Evolutionary conservation across 202 grass and related monocot genomes (phyloP), one percentile per base, ranked within the genome.

Genomic region (Panicum virgatum): DNA sequence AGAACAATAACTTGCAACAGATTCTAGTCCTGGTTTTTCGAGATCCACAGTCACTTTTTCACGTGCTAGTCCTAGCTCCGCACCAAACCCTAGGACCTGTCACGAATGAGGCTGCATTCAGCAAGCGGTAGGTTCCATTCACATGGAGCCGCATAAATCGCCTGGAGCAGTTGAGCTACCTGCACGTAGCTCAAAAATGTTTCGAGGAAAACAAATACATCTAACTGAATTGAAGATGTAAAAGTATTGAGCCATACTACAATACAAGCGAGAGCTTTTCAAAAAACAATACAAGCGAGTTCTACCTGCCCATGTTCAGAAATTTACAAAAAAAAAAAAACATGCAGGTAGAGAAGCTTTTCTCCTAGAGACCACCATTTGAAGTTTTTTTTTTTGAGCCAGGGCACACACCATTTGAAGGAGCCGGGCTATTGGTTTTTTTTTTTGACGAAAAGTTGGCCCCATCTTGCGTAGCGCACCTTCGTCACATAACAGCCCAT

Each of bases 31-130:
- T 50, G 39, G 9, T 27, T 45, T 19, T 66, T 73, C 69, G 40
- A 75, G 48, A 73, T 86, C 47, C 20, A 29, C 11, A 16, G 7
- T 14, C 23, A 68, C 29, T 12, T 86, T 66, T 38, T 66, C 39
- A 36, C 54, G 8, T 46, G 12, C 47, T 23, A 57, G 38, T n/a
- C 14, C 7, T 54, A 46, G 23, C 11, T 60, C 26, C 5, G 0
- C 29, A 59, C 51, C 39, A 36, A 67, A 46, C 62, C 82, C 9
- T 84, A 50, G 3, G 44, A 51, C 23, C 5, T 12, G 14, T 27
- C 43, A 58, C 8, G 12, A 34, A 67, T 15, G 7, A 10, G 9
- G 25, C 32, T 50, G 3, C 4, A 62, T 54, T 75, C 37, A 32
- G 7, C 9, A 1, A 75, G 22, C 16, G 32, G 16, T 38, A 30